A percentile compares a stretch with the other conserved stretches of the same genome.
Evolutionary conservation across 2,329 filamentous ascomycete species (phyloP).

Genomic region (Xylaria sp.): DNA sequence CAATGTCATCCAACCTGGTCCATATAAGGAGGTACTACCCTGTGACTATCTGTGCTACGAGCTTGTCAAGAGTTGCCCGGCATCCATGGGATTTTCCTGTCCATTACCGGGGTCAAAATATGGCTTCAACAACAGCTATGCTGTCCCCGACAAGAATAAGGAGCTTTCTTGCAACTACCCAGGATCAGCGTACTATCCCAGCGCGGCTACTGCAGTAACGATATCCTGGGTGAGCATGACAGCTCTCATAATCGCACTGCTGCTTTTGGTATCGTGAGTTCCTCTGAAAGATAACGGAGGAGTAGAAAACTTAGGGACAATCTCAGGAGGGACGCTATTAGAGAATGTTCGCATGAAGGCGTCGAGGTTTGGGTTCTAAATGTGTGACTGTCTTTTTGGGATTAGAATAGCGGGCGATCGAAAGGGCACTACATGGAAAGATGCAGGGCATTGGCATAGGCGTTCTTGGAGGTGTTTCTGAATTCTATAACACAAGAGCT

Average conservation of each 20-base stretch:
- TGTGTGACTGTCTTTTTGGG: slow-evolving; percentile 30
- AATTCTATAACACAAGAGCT: slow-evolving; percentile 17
- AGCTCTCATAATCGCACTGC: slow-evolving; percentile 26
- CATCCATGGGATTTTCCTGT: slow-evolving; percentile 79
- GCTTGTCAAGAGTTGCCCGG: slow-evolving; percentile 85
- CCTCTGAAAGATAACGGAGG: background rate
- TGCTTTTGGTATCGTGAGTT: slow-evolving; percentile 37
- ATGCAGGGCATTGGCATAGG: slow-evolving; percentile 44
- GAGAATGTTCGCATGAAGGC: slow-evolving; percentile 38
- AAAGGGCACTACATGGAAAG: slow-evolving; percentile 36
- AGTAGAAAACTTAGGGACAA: background rate
- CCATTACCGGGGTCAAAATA: slow-evolving; percentile 59
- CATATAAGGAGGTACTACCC: slow-evolving; percentile 92
- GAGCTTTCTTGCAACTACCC: slow-evolving; percentile 68
- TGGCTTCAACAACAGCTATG: slow-evolving; percentile 62
- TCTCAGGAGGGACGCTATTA: slow-evolving; percentile 26
- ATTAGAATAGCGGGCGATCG: slow-evolving; percentile 35
- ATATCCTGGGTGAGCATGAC: slow-evolving; percentile 44
- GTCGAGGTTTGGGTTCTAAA: slow-evolving; percentile 37
- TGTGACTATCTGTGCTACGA: slow-evolving; percentile 90
- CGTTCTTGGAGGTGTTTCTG: slow-evolving; percentile 40
- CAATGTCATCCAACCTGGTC: slow-evolving; percentile 76
- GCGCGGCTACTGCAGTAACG: slow-evolving; percentile 47
- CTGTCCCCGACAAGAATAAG: slow-evolving; percentile 43
- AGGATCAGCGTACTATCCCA: slow-evolving; percentile 66